A percentile compares a stretch with the other conserved stretches of the same genome.
Evolutionary conservation across 2,329 filamentous ascomycete genomes (phyloP).

Genomic region (Aureobasidium sp.): DNA sequence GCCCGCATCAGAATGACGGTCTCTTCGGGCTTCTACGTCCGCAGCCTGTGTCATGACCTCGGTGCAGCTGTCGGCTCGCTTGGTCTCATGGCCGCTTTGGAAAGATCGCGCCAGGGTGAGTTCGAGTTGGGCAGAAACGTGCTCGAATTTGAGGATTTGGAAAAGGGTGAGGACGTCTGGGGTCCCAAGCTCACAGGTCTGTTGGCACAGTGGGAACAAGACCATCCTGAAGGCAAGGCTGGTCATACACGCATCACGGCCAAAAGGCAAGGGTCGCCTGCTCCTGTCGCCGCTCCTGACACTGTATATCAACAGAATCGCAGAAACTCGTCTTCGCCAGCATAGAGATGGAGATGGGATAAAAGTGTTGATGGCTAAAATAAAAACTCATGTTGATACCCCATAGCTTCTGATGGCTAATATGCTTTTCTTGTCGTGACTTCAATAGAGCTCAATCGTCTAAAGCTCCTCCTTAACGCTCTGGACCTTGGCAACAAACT

Average conservation of each 20-base stretch:
- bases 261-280: background rate
- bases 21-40: conserved; percentile 93
- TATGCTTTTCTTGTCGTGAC: conserved; percentile 1
- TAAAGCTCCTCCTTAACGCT: conserved; percentile 31
- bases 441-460: background rate
- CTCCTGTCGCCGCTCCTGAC: background rate
- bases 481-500: conserved; percentile 56
- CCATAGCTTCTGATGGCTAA: background rate
- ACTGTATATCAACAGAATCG: background rate
- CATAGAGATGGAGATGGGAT: background rate
- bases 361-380: background rate
- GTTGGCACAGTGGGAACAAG: conserved; percentile 9
- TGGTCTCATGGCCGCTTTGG: conserved; percentile 77
- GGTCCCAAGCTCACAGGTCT: conserved; percentile 56
- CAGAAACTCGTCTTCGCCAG: conserved; percentile 14
- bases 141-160: conserved; percentile 70
- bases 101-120: conserved; percentile 72
- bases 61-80: conserved; percentile 74
- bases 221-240: background rate
- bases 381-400: background rate
- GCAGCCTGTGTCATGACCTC: conserved; percentile 86
- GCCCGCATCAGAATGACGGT: conserved; percentile 83
- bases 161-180: conserved; percentile 74
- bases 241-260: background rate
- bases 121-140: conserved; percentile 70